phyloP scores from a whole-genome alignment of 2,329 filamentous ascomycete genomes.

The Xylaria sp. region DNA sequence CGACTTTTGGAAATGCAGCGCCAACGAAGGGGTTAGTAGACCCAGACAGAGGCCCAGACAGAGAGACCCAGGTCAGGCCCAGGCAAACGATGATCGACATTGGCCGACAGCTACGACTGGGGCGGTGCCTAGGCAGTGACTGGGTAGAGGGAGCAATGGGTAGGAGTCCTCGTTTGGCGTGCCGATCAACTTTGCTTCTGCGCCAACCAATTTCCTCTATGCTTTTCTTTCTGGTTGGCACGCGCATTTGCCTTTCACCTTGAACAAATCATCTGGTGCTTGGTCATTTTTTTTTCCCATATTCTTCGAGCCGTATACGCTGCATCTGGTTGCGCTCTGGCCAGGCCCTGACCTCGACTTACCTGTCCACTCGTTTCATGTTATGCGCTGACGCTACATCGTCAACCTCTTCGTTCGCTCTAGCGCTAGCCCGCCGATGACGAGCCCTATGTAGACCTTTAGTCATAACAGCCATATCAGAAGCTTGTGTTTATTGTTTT shows the following conservation, averaged over 20 bases:
- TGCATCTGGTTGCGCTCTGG: background rate
- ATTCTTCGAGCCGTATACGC: constrained; percentile 5
- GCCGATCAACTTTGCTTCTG: constrained; percentile 32
- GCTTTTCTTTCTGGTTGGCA: constrained; percentile 2
- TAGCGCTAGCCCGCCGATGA: constrained; percentile 17
- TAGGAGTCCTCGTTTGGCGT: constrained; percentile 10
- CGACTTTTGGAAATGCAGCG: too few relatives aligned
- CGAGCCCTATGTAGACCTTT: constrained; percentile 1
- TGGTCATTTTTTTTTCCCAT: constrained; percentile 29
- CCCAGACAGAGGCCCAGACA: too few relatives aligned
- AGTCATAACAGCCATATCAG: constrained; percentile 7
- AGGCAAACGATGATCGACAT: too few relatives aligned
- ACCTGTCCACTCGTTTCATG: constrained; percentile 19
- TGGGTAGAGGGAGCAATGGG: background rate
- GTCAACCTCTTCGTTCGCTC: constrained; percentile 33
- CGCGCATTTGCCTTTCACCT: background rate
- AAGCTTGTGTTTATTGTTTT: constrained; percentile 3
- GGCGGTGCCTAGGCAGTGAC: too few relatives aligned
- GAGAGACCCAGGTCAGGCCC: too few relatives aligned
- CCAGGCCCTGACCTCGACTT: constrained; percentile 7
- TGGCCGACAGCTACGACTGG: too few relatives aligned
- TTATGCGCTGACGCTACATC: constrained; percentile 29
- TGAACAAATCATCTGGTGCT: constrained; percentile 20
- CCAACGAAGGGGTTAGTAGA: too few relatives aligned
- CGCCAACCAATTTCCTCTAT: constrained; percentile 24